Conservation (phyloP, 1,284 basidiomycete species). For the Ganoderma lucidum region DNA sequence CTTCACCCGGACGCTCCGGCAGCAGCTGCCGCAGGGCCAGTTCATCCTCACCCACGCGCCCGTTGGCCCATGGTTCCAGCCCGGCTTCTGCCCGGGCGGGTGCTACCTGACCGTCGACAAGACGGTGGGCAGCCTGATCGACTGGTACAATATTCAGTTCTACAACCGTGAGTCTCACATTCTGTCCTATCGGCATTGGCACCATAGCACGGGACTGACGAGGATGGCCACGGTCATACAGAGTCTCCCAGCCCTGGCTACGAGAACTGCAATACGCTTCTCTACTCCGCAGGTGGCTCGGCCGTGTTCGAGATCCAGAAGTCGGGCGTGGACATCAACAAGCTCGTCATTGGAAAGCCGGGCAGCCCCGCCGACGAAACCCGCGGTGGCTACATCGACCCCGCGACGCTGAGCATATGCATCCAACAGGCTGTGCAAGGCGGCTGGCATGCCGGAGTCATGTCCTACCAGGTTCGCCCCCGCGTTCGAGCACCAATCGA, state of each 20-base stretch:
- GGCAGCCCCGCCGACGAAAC: conserved; percentile 54
- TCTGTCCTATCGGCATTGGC: not conserved
- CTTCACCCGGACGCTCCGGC: conserved; percentile 49
- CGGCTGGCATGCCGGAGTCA: conserved; percentile 67
- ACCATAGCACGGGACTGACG: not conserved
- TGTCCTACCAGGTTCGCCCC: conserved; percentile 37
- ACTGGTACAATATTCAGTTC: conserved; percentile 51
- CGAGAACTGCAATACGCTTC: conserved; percentile 60
- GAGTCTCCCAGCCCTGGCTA: conserved; percentile 60
- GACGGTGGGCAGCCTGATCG: conserved; percentile 27
- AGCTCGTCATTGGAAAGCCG: conserved; percentile 71
- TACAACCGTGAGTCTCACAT: conserved; percentile 60
- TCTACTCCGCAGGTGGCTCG: conserved; percentile 55
- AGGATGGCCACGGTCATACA: conserved; percentile 31
- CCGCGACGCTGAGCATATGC: conserved; percentile 62
- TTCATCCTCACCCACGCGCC: conserved; percentile 47
- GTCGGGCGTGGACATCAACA: conserved; percentile 58
- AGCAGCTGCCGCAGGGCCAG: conserved; percentile 43
- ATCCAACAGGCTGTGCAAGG: conserved; percentile 57
- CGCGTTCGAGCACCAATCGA: not conserved
- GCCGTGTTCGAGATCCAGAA: conserved; percentile 67
- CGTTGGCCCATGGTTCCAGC: conserved; percentile 24
- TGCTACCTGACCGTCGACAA: conserved; percentile 30
- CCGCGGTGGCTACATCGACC: conserved; percentile 62
- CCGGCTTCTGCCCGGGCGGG: conserved; percentile 27